Evolutionary conservation across 352 stramenopile species (phyloP).

Genomic region (Globisporangium heterothallicum): DNA sequence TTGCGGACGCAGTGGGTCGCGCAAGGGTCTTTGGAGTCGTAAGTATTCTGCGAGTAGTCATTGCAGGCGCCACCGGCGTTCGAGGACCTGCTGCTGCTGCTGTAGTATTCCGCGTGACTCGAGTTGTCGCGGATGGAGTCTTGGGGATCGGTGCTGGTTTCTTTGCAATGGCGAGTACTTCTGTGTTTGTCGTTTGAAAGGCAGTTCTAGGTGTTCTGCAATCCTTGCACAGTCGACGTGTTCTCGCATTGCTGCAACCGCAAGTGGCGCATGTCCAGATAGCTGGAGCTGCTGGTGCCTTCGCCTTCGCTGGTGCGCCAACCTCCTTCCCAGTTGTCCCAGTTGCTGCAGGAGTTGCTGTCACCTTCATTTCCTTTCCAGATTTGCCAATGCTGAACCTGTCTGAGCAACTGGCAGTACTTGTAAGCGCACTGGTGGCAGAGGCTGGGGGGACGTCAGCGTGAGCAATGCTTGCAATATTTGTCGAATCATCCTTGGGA

Average conservation of each 20-base stretch:
- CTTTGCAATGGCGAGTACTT: not conserved
- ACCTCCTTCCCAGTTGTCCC: constrained; percentile 12
- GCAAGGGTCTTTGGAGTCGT: constrained; percentile 12
- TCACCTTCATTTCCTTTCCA: not conserved
- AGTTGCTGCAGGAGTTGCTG: constrained; percentile 5
- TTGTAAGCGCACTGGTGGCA: not conserved
- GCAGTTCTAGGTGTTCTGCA: constrained; percentile 28
- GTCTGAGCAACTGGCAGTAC: not conserved
- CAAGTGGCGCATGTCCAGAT: constrained; percentile 55
- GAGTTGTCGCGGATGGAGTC: constrained; percentile 1
- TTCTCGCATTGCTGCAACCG: constrained; percentile 43
- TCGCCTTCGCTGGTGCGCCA: not conserved
- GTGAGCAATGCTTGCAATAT: not conserved
- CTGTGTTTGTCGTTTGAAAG: constrained; percentile 10
- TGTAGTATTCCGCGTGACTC: not conserved
- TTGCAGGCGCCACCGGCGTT: not conserved
- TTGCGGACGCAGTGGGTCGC: not conserved
- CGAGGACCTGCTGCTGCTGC: not conserved
- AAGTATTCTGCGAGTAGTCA: constrained; percentile 10
- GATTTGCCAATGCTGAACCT: not conserved
- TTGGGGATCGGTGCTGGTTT: constrained; percentile 3
- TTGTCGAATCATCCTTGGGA: not conserved
- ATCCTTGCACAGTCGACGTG: constrained; percentile 39
- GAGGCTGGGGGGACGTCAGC: no score
- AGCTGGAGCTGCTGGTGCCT: constrained; percentile 2